Evolutionary conservation across 768 basidiomycete genomes (phyloP).

Genomic region (Leucocoprinus sp.): DNA sequence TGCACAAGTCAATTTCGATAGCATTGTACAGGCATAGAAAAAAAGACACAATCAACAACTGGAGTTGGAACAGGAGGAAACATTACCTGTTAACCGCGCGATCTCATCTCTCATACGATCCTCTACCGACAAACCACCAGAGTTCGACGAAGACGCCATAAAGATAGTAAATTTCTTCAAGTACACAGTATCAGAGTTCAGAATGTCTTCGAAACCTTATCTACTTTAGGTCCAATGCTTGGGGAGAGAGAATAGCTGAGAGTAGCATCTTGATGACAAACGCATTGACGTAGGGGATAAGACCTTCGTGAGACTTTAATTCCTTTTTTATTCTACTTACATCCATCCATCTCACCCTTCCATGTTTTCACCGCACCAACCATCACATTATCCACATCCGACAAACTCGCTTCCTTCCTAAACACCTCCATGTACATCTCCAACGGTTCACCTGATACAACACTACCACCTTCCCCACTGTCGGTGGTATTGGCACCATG

Average conservation of each 20-base stretch:
- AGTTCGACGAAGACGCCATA: conserved; percentile 7
- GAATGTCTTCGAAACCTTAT: no score
- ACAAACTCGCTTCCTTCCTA: conserved; percentile 71
- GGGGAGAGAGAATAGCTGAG: no score
- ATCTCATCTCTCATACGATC: conserved; percentile 60
- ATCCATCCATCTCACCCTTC: conserved; percentile 3
- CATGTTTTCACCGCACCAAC: conserved; percentile 38
- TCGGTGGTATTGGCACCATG: neutral
- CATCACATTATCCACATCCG: conserved; percentile 79
- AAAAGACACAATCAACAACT: no score
- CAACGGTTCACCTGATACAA: conserved; percentile 26
- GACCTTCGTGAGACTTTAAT: conserved; percentile 1
- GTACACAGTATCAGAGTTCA: no score
- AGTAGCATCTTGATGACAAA: conserved; percentile 7
- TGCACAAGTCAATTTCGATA: no score
- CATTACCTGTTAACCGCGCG: conserved; percentile 52
- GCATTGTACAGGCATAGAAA: no score
- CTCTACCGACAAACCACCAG: conserved; percentile 25
- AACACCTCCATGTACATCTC: conserved; percentile 68
- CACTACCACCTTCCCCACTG: conserved; percentile 11
- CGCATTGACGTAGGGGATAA: neutral
- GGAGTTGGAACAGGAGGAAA: neutral
- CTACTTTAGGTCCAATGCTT: no score
- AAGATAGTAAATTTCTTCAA: no score
- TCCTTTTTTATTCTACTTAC: conserved; percentile 20